phyloP scores from a whole-genome alignment of 1,284 basidiomycete genomes.

The Tilletia setariae region DNA sequence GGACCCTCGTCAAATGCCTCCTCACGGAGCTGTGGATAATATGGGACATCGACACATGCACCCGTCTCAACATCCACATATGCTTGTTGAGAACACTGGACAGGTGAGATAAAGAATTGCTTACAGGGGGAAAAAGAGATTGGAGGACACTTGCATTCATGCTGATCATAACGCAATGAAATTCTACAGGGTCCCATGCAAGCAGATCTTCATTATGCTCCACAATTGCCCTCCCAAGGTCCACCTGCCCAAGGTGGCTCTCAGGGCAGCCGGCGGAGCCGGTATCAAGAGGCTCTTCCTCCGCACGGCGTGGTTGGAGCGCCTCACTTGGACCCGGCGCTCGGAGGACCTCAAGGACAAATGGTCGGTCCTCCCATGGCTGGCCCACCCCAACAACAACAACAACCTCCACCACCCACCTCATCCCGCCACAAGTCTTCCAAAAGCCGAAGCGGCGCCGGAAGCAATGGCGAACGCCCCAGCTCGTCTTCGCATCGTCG shows the following conservation, averaged over 20 bases:
- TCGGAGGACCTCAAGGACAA: background rate
- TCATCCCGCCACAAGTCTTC: background rate
- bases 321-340: background rate
- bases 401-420: background rate
- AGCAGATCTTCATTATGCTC: slow-evolving; percentile 1
- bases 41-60: slow-evolving; percentile 6
- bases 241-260: no score
- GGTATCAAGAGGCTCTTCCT: background rate
- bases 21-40: no score
- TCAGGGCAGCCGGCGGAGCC: background rate
- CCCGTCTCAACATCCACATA: background rate
- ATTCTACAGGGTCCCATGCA: background rate
- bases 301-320: background rate
- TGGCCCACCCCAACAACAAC: background rate
- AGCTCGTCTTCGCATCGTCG: no score
- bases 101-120: background rate
- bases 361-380: background rate
- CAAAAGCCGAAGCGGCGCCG: background rate
- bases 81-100: background rate
- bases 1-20: no score
- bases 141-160: no score
- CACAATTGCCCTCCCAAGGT: background rate
- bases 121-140: no score
- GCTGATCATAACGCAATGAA: background rate
- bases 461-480: no score